phyloP scores from a whole-genome alignment of 1,284 basidiomycete genomes.

The Tilletia indica region DNA sequence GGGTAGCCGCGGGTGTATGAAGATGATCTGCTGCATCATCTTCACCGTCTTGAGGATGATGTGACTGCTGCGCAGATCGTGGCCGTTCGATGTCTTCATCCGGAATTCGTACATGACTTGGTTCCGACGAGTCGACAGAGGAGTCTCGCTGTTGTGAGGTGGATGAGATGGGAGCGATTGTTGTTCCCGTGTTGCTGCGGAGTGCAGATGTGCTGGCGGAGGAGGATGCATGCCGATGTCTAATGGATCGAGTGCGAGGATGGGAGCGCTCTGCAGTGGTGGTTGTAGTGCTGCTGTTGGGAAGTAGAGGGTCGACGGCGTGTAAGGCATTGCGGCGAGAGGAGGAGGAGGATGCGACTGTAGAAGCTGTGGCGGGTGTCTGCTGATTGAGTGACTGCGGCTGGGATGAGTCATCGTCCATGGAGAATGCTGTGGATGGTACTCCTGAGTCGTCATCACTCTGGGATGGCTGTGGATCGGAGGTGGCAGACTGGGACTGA shows the following conservation, averaged over 20 bases:
- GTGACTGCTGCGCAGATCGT: no score
- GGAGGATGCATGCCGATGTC: conserved; percentile 29
- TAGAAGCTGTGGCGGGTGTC: background rate
- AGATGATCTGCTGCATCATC: no score
- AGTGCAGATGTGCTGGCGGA: conserved; percentile 13
- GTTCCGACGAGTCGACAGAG: no score
- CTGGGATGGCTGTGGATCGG: background rate
- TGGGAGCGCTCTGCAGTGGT: background rate
- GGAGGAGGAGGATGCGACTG: conserved; percentile 8
- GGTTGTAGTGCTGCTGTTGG: background rate
- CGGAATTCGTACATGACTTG: no score
- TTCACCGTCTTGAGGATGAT: no score
- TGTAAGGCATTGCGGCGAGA: background rate
- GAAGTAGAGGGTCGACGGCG: background rate
- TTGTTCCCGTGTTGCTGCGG: background rate
- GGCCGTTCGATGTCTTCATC: no score
- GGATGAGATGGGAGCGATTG: background rate
- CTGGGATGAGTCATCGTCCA: background rate
- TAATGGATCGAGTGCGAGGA: conserved; percentile 26
- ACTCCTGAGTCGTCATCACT: background rate
- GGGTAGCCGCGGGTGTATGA: no score
- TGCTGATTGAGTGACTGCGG: background rate
- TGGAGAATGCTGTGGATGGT: background rate
- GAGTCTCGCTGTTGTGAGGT: background rate
- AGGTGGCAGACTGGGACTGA: background rate